Evolutionary conservation across 345 rosid genomes (phyloP).

Genomic region (Aquilaria malaccensis): DNA sequence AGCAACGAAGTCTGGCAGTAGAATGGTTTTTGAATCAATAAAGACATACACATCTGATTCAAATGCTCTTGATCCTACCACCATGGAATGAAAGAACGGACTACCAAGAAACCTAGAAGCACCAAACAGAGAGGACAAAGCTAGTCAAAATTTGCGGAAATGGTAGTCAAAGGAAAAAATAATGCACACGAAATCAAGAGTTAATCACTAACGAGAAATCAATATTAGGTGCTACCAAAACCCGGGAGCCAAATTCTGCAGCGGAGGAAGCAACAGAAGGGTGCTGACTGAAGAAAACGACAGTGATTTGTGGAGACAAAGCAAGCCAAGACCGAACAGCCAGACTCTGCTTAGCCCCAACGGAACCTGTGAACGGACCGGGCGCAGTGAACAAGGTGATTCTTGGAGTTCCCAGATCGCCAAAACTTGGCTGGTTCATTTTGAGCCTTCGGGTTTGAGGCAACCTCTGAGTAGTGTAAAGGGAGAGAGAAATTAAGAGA

Average conservation of each 20-base stretch:
- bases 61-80: conserved; percentile 44
- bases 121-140: background rate
- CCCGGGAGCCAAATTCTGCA: conserved; percentile 42
- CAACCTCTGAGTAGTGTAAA: conserved; percentile 61
- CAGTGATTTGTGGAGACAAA: conserved; percentile 55
- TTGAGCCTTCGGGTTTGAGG: conserved; percentile 22
- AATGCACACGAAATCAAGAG: background rate
- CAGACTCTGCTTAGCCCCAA: conserved; percentile 37
- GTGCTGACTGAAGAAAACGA: conserved; percentile 61
- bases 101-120: conserved; percentile 67
- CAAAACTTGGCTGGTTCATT: conserved; percentile 7
- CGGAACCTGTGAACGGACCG: conserved; percentile 30
- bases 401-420: conserved; percentile 20
- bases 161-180: background rate
- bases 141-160: background rate
- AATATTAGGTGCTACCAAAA: conserved; percentile 52
- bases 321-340: conserved; percentile 80
- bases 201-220: conserved; percentile 71
- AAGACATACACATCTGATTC: conserved; percentile 50
- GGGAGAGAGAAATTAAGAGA: conserved; percentile 55
- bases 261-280: conserved; percentile 46
- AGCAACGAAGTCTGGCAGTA: conserved; percentile 50
- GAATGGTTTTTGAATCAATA: conserved; percentile 44
- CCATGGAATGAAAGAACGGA: conserved; percentile 85
- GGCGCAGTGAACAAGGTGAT: conserved; percentile 68